Conservation (phyloP, 2,329 filamentous ascomycete species). For the Graphilbum sp. region DNA sequence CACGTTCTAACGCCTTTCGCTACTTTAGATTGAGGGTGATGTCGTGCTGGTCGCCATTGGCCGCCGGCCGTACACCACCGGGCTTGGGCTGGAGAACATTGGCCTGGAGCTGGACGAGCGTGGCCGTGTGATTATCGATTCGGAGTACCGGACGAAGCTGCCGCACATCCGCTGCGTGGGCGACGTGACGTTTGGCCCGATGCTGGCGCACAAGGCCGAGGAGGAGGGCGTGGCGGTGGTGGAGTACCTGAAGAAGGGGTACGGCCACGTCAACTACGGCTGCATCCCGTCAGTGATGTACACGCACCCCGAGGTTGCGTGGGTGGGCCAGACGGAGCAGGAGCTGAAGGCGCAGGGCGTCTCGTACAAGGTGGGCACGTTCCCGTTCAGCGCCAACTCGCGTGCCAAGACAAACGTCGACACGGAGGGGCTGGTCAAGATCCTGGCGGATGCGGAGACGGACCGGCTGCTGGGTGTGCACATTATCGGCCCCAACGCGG, state of each 20-base stretch:
- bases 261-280: constrained; percentile 97
- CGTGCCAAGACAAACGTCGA: constrained; percentile 98
- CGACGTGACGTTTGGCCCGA: constrained; percentile 92
- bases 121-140: constrained; percentile 91
- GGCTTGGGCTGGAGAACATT: constrained; percentile 85
- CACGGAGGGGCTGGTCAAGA: constrained; percentile 91
- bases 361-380: constrained; percentile 83
- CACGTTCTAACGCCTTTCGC: too few relatives aligned
- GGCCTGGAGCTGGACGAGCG: constrained; percentile 84
- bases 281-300: constrained; percentile 99
- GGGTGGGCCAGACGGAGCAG: constrained; percentile 95
- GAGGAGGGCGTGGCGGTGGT: constrained; percentile 91
- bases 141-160: constrained; percentile 95
- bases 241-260: constrained; percentile 95
- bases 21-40: constrained; percentile 74
- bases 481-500: constrained; percentile 89
- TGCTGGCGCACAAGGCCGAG: constrained; percentile 99
- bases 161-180: constrained; percentile 95
- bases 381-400: constrained; percentile 97
- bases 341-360: constrained; percentile 81
- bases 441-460: constrained; percentile 89
- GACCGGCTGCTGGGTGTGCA: constrained; percentile 90
- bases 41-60: constrained; percentile 95
- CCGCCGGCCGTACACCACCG: constrained; percentile 82
- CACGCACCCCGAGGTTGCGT: constrained; percentile 94